Conservation (phyloP, 768 basidiomycete species). For the Phanerochaete sordida region DNA sequence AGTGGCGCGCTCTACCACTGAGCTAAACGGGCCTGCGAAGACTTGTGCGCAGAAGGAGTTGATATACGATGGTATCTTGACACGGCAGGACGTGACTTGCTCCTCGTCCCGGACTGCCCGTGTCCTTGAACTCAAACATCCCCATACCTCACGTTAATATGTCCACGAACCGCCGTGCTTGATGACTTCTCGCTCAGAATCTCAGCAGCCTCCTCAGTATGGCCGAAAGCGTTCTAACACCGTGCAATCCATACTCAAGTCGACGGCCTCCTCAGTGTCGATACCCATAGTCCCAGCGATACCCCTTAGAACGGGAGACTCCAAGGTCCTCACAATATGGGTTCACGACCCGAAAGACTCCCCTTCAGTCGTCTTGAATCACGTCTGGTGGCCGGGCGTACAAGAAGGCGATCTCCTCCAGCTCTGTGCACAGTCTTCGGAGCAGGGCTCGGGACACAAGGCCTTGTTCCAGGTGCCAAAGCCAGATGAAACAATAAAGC, state of each 20-base stretch:
- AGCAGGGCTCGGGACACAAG: constrained; percentile 30
- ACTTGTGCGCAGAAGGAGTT: too few species aligned
- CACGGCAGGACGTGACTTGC: too few species aligned
- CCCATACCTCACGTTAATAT: not conserved
- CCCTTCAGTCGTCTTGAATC: constrained; percentile 62
- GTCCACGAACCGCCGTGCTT: constrained; percentile 28
- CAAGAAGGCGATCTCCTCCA: constrained; percentile 71
- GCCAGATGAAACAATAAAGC: constrained; percentile 60
- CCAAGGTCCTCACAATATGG: constrained; percentile 64
- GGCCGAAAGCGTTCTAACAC: constrained; percentile 73
- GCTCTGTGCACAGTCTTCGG: constrained; percentile 41
- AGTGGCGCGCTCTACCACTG: constrained; percentile 19
- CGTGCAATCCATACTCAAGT: constrained; percentile 59
- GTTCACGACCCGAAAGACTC: constrained; percentile 69
- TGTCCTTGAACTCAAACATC: not conserved
- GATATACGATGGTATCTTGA: not conserved
- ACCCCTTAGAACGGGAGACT: constrained; percentile 60
- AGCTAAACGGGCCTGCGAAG: constrained; percentile 12
- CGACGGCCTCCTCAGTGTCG: constrained; percentile 27
- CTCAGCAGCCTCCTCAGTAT: constrained; percentile 48
- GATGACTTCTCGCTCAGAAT: constrained; percentile 60
- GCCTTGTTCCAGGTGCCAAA: constrained; percentile 62
- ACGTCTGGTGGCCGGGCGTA: constrained; percentile 75
- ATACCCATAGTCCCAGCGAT: constrained; percentile 14
- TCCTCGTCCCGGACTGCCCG: too few species aligned